phyloP scores from a whole-genome alignment of 176 grass and related monocot species.

The Carex cristatella region DNA sequence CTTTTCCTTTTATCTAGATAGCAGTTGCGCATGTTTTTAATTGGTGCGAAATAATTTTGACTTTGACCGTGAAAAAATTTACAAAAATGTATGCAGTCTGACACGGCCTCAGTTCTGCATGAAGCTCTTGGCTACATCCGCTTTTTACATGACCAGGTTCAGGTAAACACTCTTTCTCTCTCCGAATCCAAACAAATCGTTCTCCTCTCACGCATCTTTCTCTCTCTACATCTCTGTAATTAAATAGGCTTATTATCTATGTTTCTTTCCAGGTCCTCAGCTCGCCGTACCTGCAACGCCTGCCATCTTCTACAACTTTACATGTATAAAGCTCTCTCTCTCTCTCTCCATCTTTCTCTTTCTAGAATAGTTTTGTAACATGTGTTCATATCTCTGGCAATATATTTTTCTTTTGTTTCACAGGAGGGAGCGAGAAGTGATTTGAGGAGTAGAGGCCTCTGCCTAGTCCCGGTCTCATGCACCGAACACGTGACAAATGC shows the following conservation, averaged over 20 bases:
- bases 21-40: neutral
- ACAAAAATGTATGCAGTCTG: constrained; percentile 54
- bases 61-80: constrained; percentile 22
- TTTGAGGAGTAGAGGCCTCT: constrained; percentile 73
- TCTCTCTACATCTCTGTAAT: neutral
- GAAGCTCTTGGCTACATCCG: constrained; percentile 97
- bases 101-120: constrained; percentile 88
- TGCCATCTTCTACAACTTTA: constrained; percentile 42
- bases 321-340: constrained; percentile 24
- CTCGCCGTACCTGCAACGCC: constrained; percentile 70
- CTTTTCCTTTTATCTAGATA: neutral
- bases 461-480: constrained; percentile 69
- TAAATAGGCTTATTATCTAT: constrained; percentile 3
- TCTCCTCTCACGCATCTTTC: neutral
- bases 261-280: constrained; percentile 61
- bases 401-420: constrained; percentile 13
- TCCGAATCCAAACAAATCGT: neutral
- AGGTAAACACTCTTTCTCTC: constrained; percentile 33
- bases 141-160: constrained; percentile 89
- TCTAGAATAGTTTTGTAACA: neutral
- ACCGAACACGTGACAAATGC: constrained; percentile 56
- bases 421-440: constrained; percentile 24
- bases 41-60: constrained; percentile 5
- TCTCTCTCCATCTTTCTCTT: neutral
- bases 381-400: neutral